Conservation (phyloP, 2,329 filamentous ascomycete genomes). For the Achaetomium macrosporum region DNA sequence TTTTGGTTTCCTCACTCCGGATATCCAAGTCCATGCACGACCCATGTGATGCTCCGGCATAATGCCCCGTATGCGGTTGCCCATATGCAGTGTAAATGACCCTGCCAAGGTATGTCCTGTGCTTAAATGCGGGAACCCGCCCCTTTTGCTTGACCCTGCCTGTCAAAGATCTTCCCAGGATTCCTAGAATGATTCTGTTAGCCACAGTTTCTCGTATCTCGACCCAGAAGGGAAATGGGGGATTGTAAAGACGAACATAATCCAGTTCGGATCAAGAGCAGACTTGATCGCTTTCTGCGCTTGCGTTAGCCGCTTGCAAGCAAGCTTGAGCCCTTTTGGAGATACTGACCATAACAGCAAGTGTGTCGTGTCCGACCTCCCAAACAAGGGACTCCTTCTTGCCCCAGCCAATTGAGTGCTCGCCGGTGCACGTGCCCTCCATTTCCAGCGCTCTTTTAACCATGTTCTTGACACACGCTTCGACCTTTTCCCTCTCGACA, state of each 20-base stretch:
- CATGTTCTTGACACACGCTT: slow-evolving; percentile 82
- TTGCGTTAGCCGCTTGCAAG: background rate
- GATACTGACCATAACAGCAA: slow-evolving; percentile 63
- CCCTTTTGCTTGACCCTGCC: slow-evolving; percentile 28
- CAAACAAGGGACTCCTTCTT: slow-evolving; percentile 76
- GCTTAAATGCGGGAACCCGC: background rate
- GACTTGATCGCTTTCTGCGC: slow-evolving; percentile 61
- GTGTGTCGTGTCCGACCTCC: slow-evolving; percentile 74
- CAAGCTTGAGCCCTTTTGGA: too few species aligned
- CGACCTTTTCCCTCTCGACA: slow-evolving; percentile 67
- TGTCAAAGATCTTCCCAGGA: slow-evolving; percentile 84
- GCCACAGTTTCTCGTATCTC: background rate
- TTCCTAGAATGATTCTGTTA: slow-evolving; percentile 42
- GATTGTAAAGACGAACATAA: slow-evolving; percentile 47
- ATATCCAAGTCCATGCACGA: too few species aligned
- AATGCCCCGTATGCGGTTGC: slow-evolving; percentile 10
- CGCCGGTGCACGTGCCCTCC: slow-evolving; percentile 89
- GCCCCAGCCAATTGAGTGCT: slow-evolving; percentile 79
- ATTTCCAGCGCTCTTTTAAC: slow-evolving; percentile 84
- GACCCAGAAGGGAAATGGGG: background rate
- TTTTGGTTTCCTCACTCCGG: too few species aligned
- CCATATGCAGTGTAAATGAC: slow-evolving; percentile 12
- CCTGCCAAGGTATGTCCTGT: background rate
- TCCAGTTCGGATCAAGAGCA: slow-evolving; percentile 79
- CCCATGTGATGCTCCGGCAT: background rate